Conservation (phyloP, 2,329 filamentous ascomycete genomes). For the Cladophialophora immunda region DNA sequence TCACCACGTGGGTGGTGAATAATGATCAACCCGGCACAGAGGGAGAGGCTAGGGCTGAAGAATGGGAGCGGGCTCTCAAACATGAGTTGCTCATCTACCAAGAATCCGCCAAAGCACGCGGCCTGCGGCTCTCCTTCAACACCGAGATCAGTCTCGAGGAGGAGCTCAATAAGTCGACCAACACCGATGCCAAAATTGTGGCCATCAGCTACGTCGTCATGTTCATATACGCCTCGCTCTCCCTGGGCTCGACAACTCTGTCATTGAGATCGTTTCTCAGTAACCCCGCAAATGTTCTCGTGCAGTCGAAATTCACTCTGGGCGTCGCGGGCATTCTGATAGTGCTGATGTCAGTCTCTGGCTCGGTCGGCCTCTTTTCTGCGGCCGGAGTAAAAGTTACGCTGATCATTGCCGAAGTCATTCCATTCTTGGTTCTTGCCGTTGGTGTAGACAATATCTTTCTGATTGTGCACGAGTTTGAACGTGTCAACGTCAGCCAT, state of each 20-base stretch:
- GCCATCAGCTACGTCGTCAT: slow-evolving; percentile 97
- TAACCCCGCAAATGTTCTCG: slow-evolving; percentile 83
- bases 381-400: slow-evolving; percentile 92
- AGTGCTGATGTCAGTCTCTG: slow-evolving; percentile 95
- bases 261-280: slow-evolving; percentile 78
- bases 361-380: slow-evolving; percentile 94
- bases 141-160: slow-evolving; percentile 95
- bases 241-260: slow-evolving; percentile 86
- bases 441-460: slow-evolving; percentile 99
- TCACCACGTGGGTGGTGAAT: slow-evolving; percentile 93
- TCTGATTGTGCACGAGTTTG: slow-evolving; percentile 96
- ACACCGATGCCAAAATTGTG: slow-evolving; percentile 97
- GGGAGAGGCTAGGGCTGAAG: slow-evolving; percentile 77
- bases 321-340: slow-evolving; percentile 95
- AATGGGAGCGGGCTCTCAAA: slow-evolving; percentile 86
- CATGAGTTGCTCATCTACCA: slow-evolving; percentile 79
- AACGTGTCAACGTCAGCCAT: slow-evolving; percentile 90
- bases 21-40: slow-evolving; percentile 80
- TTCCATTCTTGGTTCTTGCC: slow-evolving; percentile 94
- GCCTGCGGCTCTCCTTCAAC: slow-evolving; percentile 89
- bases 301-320: slow-evolving; percentile 95
- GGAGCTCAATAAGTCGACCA: slow-evolving; percentile 96
- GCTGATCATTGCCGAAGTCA: slow-evolving; percentile 97
- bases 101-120: slow-evolving; percentile 77
- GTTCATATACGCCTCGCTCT: slow-evolving; percentile 96